Base-by-base conservation (phyloP, 345 rosid species). In the Abelmoschus esculentus region DNA sequence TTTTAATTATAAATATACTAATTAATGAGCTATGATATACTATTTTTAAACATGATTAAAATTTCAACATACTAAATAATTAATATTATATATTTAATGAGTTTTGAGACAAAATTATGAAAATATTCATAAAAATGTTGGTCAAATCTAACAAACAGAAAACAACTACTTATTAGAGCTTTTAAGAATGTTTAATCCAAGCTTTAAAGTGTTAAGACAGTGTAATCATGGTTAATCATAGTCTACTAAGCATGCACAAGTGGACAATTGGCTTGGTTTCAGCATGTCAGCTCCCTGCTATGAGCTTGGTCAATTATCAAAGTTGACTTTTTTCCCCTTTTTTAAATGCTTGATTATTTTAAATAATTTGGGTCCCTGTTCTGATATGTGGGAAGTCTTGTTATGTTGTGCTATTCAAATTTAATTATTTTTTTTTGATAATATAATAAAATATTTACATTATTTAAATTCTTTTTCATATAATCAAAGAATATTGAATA, bases 171-270 rank as follows among this genome's bases (percentile, higher is more conserved):
- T 13, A 29, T 61, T 59, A 31, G 15, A 29, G 44, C 50, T 40
- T 14, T 26, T 14, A 14, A 36, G 26, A 11, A 22, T 29, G 52
- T 1, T 58, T 6, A 31, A 28, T n/a, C 40, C 26, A 49, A 28
- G 26, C 44, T 31, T 34, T 14, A 3, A 38, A 7, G 50, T 18
- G 31, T 52, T 8, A 32, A 49, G 56, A 70, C 59, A 32, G 58
- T 1, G 29, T 32, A 22, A 22, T 22, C 26, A 22, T 22, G 26
- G 26, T 22, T 22, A 17, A 67, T 61, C 11, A 61, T 69, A 50
- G 2, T 31, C 36, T 44, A 64, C 68, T 19, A 71, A 38, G 68
- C 72, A 58, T 58, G 78, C 74, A 65, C 29, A 64, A 36, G 18
- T 29, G 26, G 26, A 22, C 26, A 22, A 22, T 22, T 22, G 63